phyloP scores from a whole-genome alignment of 1,284 basidiomycete genomes.

The Volvariella volvacea region DNA sequence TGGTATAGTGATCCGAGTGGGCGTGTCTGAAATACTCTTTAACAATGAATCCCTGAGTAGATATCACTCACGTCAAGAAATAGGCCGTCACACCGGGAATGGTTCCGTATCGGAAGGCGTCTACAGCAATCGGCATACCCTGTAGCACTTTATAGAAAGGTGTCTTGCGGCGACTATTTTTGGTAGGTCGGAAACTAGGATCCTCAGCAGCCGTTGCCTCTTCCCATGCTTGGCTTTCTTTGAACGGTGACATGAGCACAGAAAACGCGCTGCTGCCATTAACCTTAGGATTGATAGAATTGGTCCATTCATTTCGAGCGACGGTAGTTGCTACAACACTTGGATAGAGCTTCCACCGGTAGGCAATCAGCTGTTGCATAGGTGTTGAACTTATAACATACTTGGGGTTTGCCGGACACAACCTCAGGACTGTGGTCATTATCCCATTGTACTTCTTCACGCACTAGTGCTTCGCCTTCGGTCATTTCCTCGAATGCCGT shows the following conservation, averaged over 20 bases:
- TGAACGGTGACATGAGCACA: constrained; percentile 75
- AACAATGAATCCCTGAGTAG: constrained; percentile 1
- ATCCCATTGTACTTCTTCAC: too few species aligned
- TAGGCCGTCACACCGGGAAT: constrained; percentile 87
- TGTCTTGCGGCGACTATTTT: constrained; percentile 64
- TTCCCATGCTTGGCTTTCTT: constrained; percentile 80
- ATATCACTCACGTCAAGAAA: constrained; percentile 69
- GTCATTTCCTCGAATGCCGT: too few species aligned
- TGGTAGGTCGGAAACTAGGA: constrained; percentile 36
- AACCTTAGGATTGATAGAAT: neutral
- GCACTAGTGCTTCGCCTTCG: too few species aligned
- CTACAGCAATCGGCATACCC: constrained; percentile 96
- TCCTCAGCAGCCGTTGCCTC: constrained; percentile 59
- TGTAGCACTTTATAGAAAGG: constrained; percentile 96
- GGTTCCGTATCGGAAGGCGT: constrained; percentile 90
- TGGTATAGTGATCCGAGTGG: constrained; percentile 93
- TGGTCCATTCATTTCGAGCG: too few species aligned
- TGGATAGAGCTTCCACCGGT: too few species aligned
- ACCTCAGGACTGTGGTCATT: too few species aligned
- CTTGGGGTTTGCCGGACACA: too few species aligned
- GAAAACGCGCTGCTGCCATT: constrained; percentile 53
- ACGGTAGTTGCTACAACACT: too few species aligned
- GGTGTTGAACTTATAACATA: too few species aligned
- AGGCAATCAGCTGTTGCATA: too few species aligned
- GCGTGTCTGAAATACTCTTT: constrained; percentile 58